These are phyloP conservation scores for Didymella exigua DNA, from an alignment of 2,329 filamentous ascomycete genomes.

Conservation along the genomic window DNA sequence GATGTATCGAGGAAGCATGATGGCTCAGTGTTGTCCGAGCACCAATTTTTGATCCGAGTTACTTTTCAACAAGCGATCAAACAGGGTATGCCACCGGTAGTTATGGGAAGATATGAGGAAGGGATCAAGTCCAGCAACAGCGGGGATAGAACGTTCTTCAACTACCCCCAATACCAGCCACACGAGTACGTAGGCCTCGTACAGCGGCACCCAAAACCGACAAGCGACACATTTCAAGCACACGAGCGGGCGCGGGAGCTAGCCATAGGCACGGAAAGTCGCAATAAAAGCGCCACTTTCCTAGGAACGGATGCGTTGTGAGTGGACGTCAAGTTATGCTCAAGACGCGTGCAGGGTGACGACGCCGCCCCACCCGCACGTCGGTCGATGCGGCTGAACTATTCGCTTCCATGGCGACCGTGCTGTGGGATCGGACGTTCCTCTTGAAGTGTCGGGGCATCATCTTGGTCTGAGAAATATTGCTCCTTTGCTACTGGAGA, in stretches of 20 bases:
- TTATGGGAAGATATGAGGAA: background rate
- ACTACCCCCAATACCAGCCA: background rate
- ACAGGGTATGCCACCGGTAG: background rate
- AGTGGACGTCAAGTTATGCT: constrained; percentile 2
- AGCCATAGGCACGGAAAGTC: background rate
- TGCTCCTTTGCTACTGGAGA: background rate
- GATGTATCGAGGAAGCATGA: background rate
- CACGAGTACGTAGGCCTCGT: background rate
- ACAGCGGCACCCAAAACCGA: no score
- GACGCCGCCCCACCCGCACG: constrained; percentile 8
- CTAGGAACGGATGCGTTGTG: background rate
- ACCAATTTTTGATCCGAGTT: no score
- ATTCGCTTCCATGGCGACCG: background rate
- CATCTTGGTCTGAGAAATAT: background rate
- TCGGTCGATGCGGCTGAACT: background rate
- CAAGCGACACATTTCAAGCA: background rate
- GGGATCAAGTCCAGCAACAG: background rate
- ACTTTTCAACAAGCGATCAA: background rate
- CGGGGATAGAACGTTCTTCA: background rate
- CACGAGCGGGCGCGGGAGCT: background rate
- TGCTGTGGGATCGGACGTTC: background rate
- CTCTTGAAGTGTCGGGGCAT: background rate
- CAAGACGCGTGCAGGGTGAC: constrained; percentile 8
- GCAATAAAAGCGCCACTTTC: background rate
- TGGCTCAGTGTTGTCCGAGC: background rate